These are phyloP conservation scores for Themeda triandra DNA, from an alignment of 176 grass and related monocot genomes.

Conservation along the genomic window DNA sequence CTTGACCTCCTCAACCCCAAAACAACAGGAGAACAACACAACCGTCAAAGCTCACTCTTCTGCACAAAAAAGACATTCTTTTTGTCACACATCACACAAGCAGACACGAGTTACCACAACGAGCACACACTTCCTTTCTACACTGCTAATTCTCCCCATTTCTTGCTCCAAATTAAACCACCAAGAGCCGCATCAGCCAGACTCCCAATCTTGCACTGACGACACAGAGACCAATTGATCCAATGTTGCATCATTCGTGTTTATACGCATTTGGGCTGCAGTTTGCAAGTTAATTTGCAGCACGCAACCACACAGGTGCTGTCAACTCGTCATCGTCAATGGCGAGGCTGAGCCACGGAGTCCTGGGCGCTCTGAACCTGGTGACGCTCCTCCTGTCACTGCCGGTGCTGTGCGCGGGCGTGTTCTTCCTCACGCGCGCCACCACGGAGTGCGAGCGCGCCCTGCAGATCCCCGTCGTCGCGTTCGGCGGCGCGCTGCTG, in stretches of 20 bases:
- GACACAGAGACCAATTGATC: neutral
- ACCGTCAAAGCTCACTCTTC: neutral
- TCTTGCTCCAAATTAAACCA: neutral
- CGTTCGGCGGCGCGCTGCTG: conserved; percentile 43
- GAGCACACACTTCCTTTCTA: neutral
- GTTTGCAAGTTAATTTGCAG: neutral
- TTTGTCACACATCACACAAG: neutral
- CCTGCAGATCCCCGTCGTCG: conserved; percentile 42
- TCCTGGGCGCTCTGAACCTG: conserved; percentile 53
- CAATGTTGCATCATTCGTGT: no score
- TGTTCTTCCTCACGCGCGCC: conserved; percentile 35
- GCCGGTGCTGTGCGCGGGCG: conserved; percentile 44
- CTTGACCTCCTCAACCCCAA: conserved; percentile 23
- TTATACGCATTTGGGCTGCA: neutral
- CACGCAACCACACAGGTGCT: neutral
- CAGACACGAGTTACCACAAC: neutral
- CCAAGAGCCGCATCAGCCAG: neutral
- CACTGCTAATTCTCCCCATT: neutral
- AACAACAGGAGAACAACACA: neutral
- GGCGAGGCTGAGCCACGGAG: conserved; percentile 22
- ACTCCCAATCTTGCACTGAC: neutral
- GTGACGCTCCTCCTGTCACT: conserved; percentile 52
- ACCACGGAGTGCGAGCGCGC: conserved; percentile 55
- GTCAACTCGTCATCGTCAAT: neutral
- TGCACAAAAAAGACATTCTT: neutral